Percentiles rank a stretch among this genome's conserved stretches.
Evolutionary conservation across 116 monocot species (phyloP).

Genomic region (Zostera marina): DNA sequence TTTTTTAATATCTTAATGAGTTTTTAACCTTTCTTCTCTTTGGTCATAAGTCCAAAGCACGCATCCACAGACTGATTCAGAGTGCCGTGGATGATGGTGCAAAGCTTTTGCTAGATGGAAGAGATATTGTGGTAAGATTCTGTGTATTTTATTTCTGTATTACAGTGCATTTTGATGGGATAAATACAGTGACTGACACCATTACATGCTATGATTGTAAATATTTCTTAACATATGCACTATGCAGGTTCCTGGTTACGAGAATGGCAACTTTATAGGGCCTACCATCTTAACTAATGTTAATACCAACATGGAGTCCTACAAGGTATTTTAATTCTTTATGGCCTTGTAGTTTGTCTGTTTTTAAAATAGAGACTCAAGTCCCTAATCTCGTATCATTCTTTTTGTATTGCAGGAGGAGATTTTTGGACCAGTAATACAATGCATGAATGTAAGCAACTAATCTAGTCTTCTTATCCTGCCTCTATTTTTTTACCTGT

Average conservation of each 20-base stretch:
- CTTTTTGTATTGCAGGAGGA: constrained; percentile 49
- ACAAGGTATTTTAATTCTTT: constrained; percentile 46
- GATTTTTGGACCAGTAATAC: constrained; percentile 95
- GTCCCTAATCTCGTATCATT: background rate
- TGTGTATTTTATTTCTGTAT: background rate
- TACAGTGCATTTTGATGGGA: background rate
- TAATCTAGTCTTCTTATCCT: constrained; percentile 10
- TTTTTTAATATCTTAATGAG: background rate
- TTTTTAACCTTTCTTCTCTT: background rate
- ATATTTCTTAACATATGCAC: constrained; percentile 2
- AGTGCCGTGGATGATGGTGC: constrained; percentile 78
- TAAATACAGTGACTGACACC: background rate
- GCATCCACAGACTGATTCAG: constrained; percentile 79
- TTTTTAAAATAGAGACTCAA: background rate
- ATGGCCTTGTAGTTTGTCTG: background rate
- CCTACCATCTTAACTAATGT: constrained; percentile 85
- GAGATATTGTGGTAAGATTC: constrained; percentile 53
- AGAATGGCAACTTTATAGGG: constrained; percentile 89
- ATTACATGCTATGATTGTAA: no score
- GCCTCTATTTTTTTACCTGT: background rate
- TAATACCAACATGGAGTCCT: constrained; percentile 71
- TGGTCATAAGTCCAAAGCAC: constrained; percentile 61
- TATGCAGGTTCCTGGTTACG: constrained; percentile 72
- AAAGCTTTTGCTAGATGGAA: constrained; percentile 81
- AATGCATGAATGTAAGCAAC: constrained; percentile 72